Evolutionary conservation across 257 asterid species (phyloP).

Genomic region (Misopates orontium): DNA sequence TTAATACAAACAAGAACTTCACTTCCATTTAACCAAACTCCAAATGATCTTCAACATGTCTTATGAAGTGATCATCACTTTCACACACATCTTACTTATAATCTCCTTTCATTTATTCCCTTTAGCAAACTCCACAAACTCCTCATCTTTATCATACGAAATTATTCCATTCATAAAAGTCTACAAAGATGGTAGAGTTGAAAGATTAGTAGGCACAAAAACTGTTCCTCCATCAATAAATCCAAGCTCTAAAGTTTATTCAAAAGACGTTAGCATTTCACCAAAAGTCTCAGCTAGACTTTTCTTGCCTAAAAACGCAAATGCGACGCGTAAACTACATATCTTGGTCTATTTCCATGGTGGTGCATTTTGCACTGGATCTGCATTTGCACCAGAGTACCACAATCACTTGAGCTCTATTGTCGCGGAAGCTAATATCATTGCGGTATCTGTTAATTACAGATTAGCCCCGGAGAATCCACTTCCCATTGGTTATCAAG

Average conservation of each 20-base stretch:
- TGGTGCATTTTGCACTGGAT: conserved; percentile 32
- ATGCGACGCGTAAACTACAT: conserved; percentile 29
- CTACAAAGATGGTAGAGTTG: conserved; percentile 42
- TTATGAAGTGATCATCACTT: neutral
- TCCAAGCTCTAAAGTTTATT: conserved; percentile 28
- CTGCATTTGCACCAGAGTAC: conserved; percentile 16
- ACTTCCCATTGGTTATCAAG: conserved; percentile 55
- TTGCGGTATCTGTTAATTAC: conserved; percentile 56
- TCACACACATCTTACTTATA: neutral
- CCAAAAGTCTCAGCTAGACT: conserved; percentile 35
- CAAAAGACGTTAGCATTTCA: conserved; percentile 41
- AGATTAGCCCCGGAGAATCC: conserved; percentile 67
- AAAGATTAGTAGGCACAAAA: conserved; percentile 31
- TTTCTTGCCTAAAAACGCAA: conserved; percentile 31
- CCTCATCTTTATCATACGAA: conserved; percentile 7
- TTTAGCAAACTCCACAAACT: neutral
- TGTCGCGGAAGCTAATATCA: conserved; percentile 41
- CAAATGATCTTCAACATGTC: neutral
- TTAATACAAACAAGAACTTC: neutral
- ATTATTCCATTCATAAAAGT: conserved; percentile 28
- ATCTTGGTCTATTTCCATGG: conserved; percentile 52
- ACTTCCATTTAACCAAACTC: neutral
- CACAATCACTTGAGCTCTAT: conserved; percentile 34
- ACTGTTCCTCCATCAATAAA: conserved; percentile 37
- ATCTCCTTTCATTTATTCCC: neutral